phyloP scores from a whole-genome alignment of 805 yeast species.

The Kazachstania viticola region DNA sequence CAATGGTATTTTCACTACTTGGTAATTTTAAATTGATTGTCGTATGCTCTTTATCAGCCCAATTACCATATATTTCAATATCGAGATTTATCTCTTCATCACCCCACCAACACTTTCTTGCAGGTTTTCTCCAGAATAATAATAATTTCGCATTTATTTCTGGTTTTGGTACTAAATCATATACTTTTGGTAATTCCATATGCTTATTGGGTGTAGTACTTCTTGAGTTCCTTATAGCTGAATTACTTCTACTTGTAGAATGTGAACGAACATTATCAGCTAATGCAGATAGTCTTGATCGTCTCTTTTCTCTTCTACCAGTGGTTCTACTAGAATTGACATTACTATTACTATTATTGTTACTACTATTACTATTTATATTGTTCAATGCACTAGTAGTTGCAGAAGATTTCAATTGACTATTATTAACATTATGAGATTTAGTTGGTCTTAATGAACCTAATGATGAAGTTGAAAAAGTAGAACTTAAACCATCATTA shows the following conservation, averaged over 20 bases:
- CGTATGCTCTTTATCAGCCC: constrained; percentile 7
- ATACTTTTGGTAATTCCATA: constrained; percentile 17
- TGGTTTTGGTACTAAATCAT: constrained; percentile 26
- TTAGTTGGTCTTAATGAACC: constrained; percentile 11
- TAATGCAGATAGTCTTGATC: constrained; percentile 48
- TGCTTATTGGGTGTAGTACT: constrained; percentile 26
- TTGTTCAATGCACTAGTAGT: constrained; percentile 1
- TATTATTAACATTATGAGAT: constrained; percentile 15
- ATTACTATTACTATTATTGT: neutral
- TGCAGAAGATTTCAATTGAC: neutral
- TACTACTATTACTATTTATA: constrained; percentile 16
- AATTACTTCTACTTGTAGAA: constrained; percentile 40
- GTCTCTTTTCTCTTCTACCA: constrained; percentile 25
- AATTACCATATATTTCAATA: constrained; percentile 24
- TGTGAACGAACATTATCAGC: constrained; percentile 51
- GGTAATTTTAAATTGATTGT: constrained; percentile 11
- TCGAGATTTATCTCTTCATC: constrained; percentile 41
- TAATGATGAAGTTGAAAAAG: constrained; percentile 7
- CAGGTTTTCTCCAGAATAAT: constrained; percentile 95
- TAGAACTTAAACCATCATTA: constrained; percentile 6
- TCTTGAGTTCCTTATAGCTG: constrained; percentile 33
- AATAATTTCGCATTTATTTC: constrained; percentile 50
- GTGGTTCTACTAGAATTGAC: too few species aligned
- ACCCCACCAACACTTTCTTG: constrained; percentile 98
- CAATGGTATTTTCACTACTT: constrained; percentile 5